phyloP scores from a whole-genome alignment of 1,284 basidiomycete genomes.

The Paramarasmius palmivorus region DNA sequence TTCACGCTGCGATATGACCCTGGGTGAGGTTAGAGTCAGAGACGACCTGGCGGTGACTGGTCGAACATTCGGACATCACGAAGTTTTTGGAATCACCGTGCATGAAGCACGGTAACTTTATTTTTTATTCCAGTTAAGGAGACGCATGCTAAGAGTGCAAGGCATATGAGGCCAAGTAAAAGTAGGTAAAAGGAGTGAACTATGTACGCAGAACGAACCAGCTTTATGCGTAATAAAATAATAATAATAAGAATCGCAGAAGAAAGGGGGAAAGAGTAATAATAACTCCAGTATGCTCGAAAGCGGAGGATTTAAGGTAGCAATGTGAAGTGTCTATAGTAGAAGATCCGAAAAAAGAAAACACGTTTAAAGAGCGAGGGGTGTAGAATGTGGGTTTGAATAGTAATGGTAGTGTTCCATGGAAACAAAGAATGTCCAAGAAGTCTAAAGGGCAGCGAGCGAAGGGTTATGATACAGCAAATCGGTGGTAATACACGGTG shows the following conservation, averaged over 20 bases:
- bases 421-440: neutral
- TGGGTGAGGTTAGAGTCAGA: no score
- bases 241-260: neutral
- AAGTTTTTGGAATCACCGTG: no score
- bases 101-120: no score
- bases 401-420: neutral
- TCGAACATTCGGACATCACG: no score
- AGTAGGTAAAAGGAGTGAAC: neutral
- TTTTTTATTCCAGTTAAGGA: no score
- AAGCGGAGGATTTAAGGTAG: neutral
- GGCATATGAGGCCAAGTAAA: neutral
- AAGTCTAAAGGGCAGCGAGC: neutral
- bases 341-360: neutral
- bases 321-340: neutral
- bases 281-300: neutral
- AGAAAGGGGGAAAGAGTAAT: neutral
- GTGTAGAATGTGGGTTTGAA: neutral
- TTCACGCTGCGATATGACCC: no score
- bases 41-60: no score
- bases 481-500: neutral
- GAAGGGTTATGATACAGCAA: conserved; percentile 1
- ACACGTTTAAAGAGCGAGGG: neutral
- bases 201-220: conserved; percentile 5
- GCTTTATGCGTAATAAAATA: conserved; percentile 3
- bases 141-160: no score